A percentile compares a stretch with the other conserved stretches of the same genome.
Conservation (phyloP, 805 yeast genomes). For the Suhomyces prunicola region DNA sequence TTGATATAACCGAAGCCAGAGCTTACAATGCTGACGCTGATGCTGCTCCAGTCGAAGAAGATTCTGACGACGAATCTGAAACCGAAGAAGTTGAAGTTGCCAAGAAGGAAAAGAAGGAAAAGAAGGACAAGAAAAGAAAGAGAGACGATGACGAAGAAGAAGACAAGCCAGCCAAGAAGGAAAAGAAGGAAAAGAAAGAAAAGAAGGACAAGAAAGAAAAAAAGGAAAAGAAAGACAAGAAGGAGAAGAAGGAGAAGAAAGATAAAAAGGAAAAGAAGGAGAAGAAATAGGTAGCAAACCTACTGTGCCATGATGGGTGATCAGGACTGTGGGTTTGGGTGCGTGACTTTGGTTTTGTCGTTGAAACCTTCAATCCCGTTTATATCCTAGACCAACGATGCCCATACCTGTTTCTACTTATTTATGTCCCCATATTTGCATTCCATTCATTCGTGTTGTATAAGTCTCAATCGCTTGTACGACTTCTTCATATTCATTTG, state of each 20-base stretch:
- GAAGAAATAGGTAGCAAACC: conserved; percentile 14
- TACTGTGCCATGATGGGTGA: neutral
- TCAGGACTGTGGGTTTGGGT: neutral
- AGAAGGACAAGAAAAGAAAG: conserved; percentile 24
- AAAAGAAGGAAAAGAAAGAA: conserved; percentile 39
- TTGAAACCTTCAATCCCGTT: neutral
- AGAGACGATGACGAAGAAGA: conserved; percentile 27
- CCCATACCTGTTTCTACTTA: neutral
- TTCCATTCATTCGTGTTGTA: conserved; percentile 2
- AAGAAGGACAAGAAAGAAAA: conserved; percentile 29
- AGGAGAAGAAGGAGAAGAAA: conserved; percentile 28
- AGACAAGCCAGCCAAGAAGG: conserved; percentile 54
- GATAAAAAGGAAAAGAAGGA: conserved; percentile 24
- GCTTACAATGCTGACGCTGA: conserved; percentile 97
- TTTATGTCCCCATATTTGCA: conserved; percentile 1
- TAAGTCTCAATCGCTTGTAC: neutral
- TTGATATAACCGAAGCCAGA: conserved; percentile 78
- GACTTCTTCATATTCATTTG: conserved; percentile 4
- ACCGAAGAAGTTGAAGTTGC: conserved; percentile 28
- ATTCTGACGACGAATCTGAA: conserved; percentile 32
- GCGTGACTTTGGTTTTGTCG: neutral
- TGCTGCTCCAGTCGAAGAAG: conserved; percentile 45
- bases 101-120: conserved; percentile 31
- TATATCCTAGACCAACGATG: neutral
- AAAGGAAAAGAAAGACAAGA: conserved; percentile 35